Conservation (phyloP, 1,139 yeast species). For the Tardiomyces digboiensis region DNA sequence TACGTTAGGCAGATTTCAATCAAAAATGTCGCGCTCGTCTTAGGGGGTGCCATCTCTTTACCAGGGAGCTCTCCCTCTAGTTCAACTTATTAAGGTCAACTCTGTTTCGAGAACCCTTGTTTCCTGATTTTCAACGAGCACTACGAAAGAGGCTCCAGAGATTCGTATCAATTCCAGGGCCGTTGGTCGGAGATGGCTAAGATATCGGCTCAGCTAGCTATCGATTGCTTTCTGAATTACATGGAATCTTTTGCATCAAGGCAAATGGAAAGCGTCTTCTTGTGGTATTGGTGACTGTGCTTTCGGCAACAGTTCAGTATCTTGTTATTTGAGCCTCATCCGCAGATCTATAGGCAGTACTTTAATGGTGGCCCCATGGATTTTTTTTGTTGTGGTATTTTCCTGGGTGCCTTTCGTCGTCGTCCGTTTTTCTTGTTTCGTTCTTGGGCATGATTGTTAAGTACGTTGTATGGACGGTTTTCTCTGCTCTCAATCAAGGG, state of each 20-base stretch:
- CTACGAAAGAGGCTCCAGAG: slow-evolving; percentile 37
- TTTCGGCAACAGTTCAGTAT: slow-evolving; percentile 33
- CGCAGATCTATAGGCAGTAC: slow-evolving; percentile 35
- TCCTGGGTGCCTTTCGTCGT: slow-evolving; percentile 29
- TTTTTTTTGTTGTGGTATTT: slow-evolving; percentile 25
- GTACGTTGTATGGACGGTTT: slow-evolving; percentile 18
- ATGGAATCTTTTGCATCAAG: neutral
- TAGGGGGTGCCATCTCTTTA: slow-evolving; percentile 37
- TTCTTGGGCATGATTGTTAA: slow-evolving; percentile 20
- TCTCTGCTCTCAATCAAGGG: slow-evolving; percentile 16
- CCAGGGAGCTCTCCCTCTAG: slow-evolving; percentile 33
- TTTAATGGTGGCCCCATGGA: slow-evolving; percentile 21
- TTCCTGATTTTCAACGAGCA: slow-evolving; percentile 53
- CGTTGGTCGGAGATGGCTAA: slow-evolving; percentile 17
- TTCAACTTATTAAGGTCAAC: slow-evolving; percentile 20
- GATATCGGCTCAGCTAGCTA: slow-evolving; percentile 11
- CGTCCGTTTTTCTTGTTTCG: slow-evolving; percentile 20
- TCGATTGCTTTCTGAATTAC: slow-evolving; percentile 7
- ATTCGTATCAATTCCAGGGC: slow-evolving; percentile 16
- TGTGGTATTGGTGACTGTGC: slow-evolving; percentile 21
- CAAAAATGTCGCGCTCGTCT: slow-evolving; percentile 29
- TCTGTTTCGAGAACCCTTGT: slow-evolving; percentile 59
- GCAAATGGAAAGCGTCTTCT: neutral
- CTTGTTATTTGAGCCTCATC: slow-evolving; percentile 36
- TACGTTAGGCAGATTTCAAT: too few species aligned